Base-by-base conservation (phyloP, 768 basidiomycete species). In the Rhodotorula toruloides region DNA sequence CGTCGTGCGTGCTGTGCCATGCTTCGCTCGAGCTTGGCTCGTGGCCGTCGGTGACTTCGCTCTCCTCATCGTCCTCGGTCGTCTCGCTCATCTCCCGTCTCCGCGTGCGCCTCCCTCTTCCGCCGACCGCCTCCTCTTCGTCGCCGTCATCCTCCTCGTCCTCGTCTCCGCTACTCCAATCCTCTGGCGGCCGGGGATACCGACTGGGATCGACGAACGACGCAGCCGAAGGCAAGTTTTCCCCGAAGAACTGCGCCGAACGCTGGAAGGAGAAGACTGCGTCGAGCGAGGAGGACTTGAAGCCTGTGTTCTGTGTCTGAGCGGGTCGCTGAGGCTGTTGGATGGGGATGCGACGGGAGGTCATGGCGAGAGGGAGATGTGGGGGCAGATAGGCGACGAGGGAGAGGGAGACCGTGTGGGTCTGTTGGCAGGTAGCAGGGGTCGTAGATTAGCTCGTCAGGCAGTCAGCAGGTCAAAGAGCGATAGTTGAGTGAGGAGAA, bases 241-340 rank as follows among this genome's bases (percentile, higher is more conserved):
- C 59, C 37, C 64, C 72, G 54, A 63, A 72, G 65, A 71, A 74
- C n/a, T 46, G 62, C n/a, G 68, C 67, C 0, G 66, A 63, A 1
- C 73, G 66, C 25, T 66, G 68, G 64, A 60, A 72, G 27, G 63
- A 66, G 54, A 68, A 74, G 55, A 74, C 67, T 43, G 69, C 57
- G 61, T 74, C 65, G 40, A 69, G 64, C 1, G 69, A 67, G 17
- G 59, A 54, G 61, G 25, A 40, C 36, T 27, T 13, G 37, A 47
- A 12, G 25, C 29, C 31, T 8, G 29, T 22, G 29, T 32, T 29
- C 29, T 14, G 29, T 4, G 29, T 29, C 3, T 29, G 3, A 6
- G 48, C 14, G 13, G 3, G 14, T 9, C 19, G 29, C 29, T 31
- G 48, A 8, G 4, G 29, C 31, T 32, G 48, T 17, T 16, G 31